phyloP scores from a whole-genome alignment of 1,284 basidiomycete genomes.

The Microbotryomycetes sp. region DNA sequence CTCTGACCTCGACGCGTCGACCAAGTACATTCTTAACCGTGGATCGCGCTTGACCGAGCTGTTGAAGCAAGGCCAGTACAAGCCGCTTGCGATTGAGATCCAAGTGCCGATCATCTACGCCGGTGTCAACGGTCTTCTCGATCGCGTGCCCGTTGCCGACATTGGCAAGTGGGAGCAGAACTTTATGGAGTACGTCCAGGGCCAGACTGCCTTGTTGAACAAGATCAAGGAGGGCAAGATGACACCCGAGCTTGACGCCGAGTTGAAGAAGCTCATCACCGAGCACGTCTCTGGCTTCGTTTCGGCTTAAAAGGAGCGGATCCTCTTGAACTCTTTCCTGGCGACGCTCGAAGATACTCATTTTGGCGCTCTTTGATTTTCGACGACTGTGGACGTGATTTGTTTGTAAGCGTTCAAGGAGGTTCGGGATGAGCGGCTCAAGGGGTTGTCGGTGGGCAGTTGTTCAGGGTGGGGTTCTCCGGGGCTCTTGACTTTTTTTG shows the following conservation, averaged over 20 bases:
- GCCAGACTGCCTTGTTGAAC: slow-evolving; percentile 39
- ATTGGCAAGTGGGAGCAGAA: slow-evolving; percentile 52
- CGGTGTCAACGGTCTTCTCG: slow-evolving; percentile 87
- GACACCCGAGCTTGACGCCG: slow-evolving; percentile 78
- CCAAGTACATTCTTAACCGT: slow-evolving; percentile 89
- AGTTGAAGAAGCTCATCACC: slow-evolving; percentile 72
- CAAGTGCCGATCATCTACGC: slow-evolving; percentile 99
- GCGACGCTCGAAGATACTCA: not conserved
- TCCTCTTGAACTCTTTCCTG: not conserved
- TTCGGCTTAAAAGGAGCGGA: slow-evolving; percentile 15
- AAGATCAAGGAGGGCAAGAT: slow-evolving; percentile 75
- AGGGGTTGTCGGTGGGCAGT: too few relatives aligned
- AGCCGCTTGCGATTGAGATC: slow-evolving; percentile 70
- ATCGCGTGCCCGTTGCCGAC: slow-evolving; percentile 65
- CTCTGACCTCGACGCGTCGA: slow-evolving; percentile 98
- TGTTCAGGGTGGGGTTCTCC: too few relatives aligned
- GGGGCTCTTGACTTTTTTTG: too few relatives aligned
- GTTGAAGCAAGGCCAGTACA: slow-evolving; percentile 98
- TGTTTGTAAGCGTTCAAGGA: too few relatives aligned
- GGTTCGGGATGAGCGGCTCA: too few relatives aligned
- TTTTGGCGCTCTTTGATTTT: too few relatives aligned
- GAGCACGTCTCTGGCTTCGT: slow-evolving; percentile 25
- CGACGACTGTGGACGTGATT: too few relatives aligned
- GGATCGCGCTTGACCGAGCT: slow-evolving; percentile 98
- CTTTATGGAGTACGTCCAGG: slow-evolving; percentile 52